A percentile compares a stretch with the other conserved stretches of the same genome.
These are phyloP conservation scores for Talaromyces sp. DNA, from an alignment of 2,329 filamentous ascomycete species.

Conservation along the genomic window DNA sequence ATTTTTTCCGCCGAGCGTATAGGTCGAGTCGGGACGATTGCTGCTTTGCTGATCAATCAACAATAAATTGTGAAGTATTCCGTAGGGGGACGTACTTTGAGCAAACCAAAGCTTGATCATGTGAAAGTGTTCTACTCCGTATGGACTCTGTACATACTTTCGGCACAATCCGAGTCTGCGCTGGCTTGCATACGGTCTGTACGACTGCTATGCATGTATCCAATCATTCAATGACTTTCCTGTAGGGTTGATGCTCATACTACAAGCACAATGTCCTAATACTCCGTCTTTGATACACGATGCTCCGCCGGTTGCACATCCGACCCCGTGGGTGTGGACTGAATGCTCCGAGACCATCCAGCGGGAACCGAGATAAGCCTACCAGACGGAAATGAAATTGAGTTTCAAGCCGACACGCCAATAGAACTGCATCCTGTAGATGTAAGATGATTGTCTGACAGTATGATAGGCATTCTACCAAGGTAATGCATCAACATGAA, in stretches of 20 bases:
- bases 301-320: not conserved
- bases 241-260: too few relatives aligned
- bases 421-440: not conserved
- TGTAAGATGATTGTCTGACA: not conserved
- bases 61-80: not conserved
- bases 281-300: not conserved
- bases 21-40: not conserved
- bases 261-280: not conserved
- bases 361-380: not conserved
- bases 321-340: not conserved
- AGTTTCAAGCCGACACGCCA: not conserved
- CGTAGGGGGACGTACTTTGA: not conserved
- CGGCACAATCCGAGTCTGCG: not conserved
- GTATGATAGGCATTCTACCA: not conserved
- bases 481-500: not conserved
- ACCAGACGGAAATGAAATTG: not conserved
- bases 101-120: too few relatives aligned
- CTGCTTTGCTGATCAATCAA: conserved; percentile 1
- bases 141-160: not conserved
- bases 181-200: not conserved
- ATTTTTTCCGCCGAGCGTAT: not conserved
- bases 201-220: not conserved
- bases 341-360: not conserved
- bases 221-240: too few relatives aligned
- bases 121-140: not conserved